These are phyloP conservation scores for Trichoderma afroharzianum DNA, from an alignment of 2,329 filamentous ascomycete species.

Conservation along the genomic window DNA sequence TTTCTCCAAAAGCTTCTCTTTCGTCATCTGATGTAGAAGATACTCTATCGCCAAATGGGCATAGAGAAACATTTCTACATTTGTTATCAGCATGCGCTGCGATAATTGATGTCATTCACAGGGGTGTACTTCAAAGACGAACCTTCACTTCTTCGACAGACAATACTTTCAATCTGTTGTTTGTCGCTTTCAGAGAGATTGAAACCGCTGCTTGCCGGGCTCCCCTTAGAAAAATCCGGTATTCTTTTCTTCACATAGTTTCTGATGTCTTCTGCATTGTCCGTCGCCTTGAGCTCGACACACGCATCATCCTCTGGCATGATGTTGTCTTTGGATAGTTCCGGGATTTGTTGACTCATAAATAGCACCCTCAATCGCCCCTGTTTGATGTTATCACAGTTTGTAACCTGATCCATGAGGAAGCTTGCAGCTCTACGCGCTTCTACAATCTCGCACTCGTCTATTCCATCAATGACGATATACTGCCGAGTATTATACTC, in stretches of 20 bases:
- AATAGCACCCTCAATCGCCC: background rate
- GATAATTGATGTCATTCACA: background rate
- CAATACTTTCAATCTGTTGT: background rate
- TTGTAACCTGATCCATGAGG: background rate
- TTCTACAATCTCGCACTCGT: background rate
- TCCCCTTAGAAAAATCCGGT: background rate
- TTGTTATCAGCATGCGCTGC: background rate
- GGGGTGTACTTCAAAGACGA: fast-evolving
- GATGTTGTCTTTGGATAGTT: background rate
- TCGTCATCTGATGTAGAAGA: background rate
- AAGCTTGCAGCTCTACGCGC: background rate
- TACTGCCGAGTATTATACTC: conserved; percentile 3
- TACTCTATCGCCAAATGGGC: background rate
- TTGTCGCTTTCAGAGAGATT: background rate
- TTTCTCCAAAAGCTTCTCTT: background rate
- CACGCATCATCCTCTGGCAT: background rate
- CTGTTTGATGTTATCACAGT: background rate
- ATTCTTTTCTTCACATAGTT: background rate
- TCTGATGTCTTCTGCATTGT: background rate
- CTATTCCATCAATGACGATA: background rate
- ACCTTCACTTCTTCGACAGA: conserved; percentile 1
- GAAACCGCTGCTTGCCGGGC: background rate
- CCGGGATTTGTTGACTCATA: background rate
- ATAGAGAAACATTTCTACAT: conserved; percentile 1
- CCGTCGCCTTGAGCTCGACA: background rate